Percentiles rank a stretch among this genome's conserved stretches.
These are phyloP conservation scores for Lagenidium giganteum DNA, from an alignment of 352 stramenopile species.

Conservation along the genomic window DNA sequence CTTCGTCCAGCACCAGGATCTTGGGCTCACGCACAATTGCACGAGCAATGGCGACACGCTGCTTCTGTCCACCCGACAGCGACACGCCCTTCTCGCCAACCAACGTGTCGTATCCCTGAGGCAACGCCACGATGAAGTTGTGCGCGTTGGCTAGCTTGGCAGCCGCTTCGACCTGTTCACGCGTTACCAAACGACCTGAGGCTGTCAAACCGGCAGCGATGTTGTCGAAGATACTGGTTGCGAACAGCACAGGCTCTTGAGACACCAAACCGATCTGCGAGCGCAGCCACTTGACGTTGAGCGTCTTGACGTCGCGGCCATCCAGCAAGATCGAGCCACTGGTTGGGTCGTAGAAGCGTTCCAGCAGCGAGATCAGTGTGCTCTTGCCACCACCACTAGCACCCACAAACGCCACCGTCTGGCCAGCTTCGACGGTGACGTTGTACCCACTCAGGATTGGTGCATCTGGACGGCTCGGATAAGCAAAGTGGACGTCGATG, in stretches of 20 bases:
- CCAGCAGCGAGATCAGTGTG: too few species aligned
- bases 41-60: constrained; percentile 55
- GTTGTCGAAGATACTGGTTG: constrained; percentile 80
- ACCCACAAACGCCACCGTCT: too few species aligned
- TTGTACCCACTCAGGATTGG: too few species aligned
- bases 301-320: constrained; percentile 61
- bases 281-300: constrained; percentile 55
- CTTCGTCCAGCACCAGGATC: constrained; percentile 56
- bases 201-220: constrained; percentile 50
- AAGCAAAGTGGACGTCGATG: too few species aligned
- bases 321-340: constrained; percentile 76
- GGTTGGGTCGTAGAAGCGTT: constrained; percentile 88
- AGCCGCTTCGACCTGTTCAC: constrained; percentile 4
- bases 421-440: too few species aligned
- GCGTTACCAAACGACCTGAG: constrained; percentile 1
- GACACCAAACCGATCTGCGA: constrained; percentile 29
- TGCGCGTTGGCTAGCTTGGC: constrained; percentile 18
- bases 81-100: constrained; percentile 66
- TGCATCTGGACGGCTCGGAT: too few species aligned
- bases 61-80: constrained; percentile 67
- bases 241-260: constrained; percentile 80
- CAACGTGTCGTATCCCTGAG: constrained; percentile 47
- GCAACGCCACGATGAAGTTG: constrained; percentile 25
- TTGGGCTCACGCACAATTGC: constrained; percentile 40
- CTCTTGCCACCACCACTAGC: too few species aligned